Percentiles rank a stretch among this genome's conserved stretches.
Evolutionary conservation across 129 eudicot genomes (phyloP).

Genomic region (sunflower (Helianthus annuus)): DNA sequence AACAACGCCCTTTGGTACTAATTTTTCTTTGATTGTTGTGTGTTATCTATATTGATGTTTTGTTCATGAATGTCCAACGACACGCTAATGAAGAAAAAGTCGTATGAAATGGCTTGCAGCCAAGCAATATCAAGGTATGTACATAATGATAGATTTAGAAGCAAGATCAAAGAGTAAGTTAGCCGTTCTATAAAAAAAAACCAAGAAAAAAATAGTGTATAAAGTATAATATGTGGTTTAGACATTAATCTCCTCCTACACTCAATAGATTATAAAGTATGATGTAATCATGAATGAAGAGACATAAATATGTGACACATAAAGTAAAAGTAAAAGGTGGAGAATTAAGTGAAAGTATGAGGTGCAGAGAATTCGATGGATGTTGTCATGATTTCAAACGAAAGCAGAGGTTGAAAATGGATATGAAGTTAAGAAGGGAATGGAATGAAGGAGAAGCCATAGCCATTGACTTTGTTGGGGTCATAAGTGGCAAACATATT

Average conservation of each 20-base stretch:
- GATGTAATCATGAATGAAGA: constrained; percentile 4
- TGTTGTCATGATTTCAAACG: constrained; percentile 23
- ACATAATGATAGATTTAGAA: no score
- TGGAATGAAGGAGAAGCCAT: constrained; percentile 17
- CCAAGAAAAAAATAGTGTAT: not conserved
- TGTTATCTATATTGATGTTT: no score
- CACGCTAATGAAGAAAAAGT: no score
- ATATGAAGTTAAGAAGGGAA: constrained; percentile 1
- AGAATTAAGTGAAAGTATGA: constrained; percentile 11
- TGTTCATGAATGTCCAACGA: no score
- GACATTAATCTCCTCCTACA: not conserved
- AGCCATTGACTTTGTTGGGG: constrained; percentile 20
- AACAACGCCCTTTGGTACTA: no score
- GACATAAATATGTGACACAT: not conserved
- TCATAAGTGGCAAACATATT: constrained; percentile 39
- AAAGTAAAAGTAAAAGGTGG: constrained; percentile 14
- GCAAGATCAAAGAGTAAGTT: no score
- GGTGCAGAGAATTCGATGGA: constrained; percentile 22
- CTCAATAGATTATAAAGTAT: constrained; percentile 9
- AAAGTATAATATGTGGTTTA: not conserved
- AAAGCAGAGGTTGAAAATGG: constrained; percentile 39
- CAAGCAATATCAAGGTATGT: no score
- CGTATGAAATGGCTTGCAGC: no score
- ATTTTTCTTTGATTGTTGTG: no score
- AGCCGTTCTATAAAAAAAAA: not conserved